Conservation (phyloP, 345 rosid species). For the Eucalyptus microcorys region DNA sequence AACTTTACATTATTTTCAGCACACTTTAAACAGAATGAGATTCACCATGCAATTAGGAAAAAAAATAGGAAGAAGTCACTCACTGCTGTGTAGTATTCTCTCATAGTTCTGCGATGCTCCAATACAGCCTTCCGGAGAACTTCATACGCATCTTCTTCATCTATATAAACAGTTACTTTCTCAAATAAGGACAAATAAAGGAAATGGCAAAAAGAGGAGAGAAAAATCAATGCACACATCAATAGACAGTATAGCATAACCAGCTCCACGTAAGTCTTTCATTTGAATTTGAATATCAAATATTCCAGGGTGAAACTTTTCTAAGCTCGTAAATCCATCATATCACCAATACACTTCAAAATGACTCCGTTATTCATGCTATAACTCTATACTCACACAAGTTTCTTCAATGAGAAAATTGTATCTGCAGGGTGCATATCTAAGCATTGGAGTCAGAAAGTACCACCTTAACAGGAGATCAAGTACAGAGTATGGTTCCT, state of each 20-base stretch:
- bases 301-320: neutral
- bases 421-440: neutral
- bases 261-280: neutral
- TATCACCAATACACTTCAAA: neutral
- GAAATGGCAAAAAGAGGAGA: neutral
- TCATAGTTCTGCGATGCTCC: conserved; percentile 43
- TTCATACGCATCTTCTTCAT: conserved; percentile 28
- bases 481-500: neutral
- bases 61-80: neutral
- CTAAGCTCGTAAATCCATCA: neutral
- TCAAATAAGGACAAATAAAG: neutral
- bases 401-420: neutral
- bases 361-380: neutral
- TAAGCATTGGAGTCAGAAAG: neutral
- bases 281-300: neutral
- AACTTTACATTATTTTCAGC: neutral
- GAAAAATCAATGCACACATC: neutral
- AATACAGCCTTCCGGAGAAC: conserved; percentile 40
- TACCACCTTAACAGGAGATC: neutral
- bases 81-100: conserved; percentile 43
- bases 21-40: neutral
- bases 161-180: neutral
- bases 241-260: neutral
- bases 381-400: neutral
- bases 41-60: neutral